phyloP scores from a whole-genome alignment of 108 stramenopile genomes.

The Discostella pseudostelligera region DNA sequence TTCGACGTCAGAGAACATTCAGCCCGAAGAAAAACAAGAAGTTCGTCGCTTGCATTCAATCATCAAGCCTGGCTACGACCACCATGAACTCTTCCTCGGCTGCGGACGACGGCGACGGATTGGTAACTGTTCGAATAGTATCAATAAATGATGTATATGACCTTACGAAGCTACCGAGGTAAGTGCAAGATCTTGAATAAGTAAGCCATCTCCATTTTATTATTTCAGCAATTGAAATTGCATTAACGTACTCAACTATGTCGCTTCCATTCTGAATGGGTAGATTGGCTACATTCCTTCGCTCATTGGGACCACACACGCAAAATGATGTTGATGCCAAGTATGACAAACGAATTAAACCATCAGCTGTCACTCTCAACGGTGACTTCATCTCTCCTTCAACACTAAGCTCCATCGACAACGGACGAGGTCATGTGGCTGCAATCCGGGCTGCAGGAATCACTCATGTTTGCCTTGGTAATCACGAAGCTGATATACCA shows the following conservation, averaged over 20 bases:
- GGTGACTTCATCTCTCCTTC: slow-evolving; percentile 77
- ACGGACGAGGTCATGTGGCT: slow-evolving; percentile 62
- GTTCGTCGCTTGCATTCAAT: too few species aligned
- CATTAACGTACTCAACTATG: neutral
- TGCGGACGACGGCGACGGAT: too few species aligned
- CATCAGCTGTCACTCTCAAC: slow-evolving; percentile 54
- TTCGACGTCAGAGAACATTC: too few species aligned
- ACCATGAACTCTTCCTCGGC: too few species aligned
- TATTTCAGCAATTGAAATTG: neutral
- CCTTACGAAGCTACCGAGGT: slow-evolving; percentile 46
- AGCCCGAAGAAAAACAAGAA: too few species aligned
- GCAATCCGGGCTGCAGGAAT: slow-evolving; percentile 58
- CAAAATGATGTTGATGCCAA: neutral
- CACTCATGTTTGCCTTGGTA: slow-evolving; percentile 73
- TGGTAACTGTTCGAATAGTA: slow-evolving; percentile 33
- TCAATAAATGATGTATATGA: slow-evolving; percentile 60
- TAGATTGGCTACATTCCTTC: slow-evolving; percentile 36
- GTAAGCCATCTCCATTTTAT: neutral
- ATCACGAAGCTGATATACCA: slow-evolving; percentile 76
- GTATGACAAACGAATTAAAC: neutral
- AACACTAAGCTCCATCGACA: slow-evolving; percentile 65
- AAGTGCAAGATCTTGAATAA: too few species aligned
- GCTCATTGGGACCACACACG: slow-evolving; percentile 17
- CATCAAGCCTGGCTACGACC: too few species aligned
- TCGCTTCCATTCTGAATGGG: neutral